Evolutionary conservation across 148 eudicot genomes (phyloP).

Genomic region (Rhododendron kiyosumense): DNA sequence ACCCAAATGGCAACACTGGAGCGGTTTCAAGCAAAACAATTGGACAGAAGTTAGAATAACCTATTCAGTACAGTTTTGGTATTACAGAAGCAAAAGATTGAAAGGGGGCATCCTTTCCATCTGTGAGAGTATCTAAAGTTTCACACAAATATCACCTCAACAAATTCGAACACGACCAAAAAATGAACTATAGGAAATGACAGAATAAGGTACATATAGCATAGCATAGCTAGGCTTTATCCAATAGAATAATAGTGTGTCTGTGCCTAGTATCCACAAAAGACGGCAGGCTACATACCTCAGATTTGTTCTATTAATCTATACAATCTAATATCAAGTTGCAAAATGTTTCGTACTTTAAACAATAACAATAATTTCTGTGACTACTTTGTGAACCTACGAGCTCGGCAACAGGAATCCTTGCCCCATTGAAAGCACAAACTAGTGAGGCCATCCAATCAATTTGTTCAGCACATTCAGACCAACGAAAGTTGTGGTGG

Average conservation of each 20-base stretch:
- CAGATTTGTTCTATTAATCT: not conserved
- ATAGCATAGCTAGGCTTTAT: not conserved
- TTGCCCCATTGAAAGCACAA: not conserved
- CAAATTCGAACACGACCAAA: not conserved
- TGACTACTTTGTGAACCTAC: not conserved
- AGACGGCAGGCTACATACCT: not conserved
- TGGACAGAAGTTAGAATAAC: not conserved
- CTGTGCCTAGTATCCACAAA: not conserved
- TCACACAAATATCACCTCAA: not conserved
- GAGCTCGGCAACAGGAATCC: not conserved
- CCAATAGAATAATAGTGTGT: not conserved
- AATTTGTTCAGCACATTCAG: conserved; percentile 1
- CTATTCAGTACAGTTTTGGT: not conserved
- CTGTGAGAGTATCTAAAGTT: not conserved
- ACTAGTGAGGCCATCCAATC: not conserved
- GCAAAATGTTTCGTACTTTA: not conserved
- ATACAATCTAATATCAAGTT: not conserved
- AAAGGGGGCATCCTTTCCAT: conserved; percentile 5
- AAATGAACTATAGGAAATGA: not conserved
- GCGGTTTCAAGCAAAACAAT: not conserved
- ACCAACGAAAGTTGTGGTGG: not conserved
- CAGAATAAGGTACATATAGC: not conserved
- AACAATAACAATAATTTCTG: not conserved
- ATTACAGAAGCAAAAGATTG: not conserved
- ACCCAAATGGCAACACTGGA: not conserved